Evolutionary conservation across 768 basidiomycete genomes (phyloP), one percentile per base, ranked within the genome.

Genomic region (Tremella yokohamensis): DNA sequence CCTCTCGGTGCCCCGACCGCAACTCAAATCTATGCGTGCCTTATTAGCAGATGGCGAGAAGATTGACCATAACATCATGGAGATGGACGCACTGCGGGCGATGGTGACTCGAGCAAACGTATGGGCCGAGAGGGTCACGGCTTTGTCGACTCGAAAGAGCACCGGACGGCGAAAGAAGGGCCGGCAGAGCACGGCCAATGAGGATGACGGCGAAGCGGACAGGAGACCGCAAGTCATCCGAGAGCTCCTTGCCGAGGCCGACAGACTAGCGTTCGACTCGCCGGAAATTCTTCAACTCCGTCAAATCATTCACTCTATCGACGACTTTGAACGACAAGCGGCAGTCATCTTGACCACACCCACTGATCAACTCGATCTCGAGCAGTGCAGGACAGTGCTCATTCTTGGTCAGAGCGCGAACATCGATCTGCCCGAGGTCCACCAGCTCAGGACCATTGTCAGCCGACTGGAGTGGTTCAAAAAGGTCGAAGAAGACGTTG

Each of bases 31-130:
- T 37, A 83, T 97, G 58, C 85, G 87, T 40, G 85, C 88, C 8
- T 78, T 92, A n/a, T 81, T 91, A 22, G 83, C 87, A 0, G 93
- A 96, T 74, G 93, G 88, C 13, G 90, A 96, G 64, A 87, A 87
- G 54, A 89, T 93, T 75, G 86, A 83, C 56, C 84, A 84, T 70
- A 80, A 82, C 29, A 82, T 93, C 13, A 81, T 84, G 1, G 89
- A 93, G 75, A 80, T 92, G 55, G 76, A 79, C 25, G 78, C 83
- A 48, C 82, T 97, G 38, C 83, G 86, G 45, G 88, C 84, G 76
- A 89, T 89, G 69, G 89, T 97, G 52, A 82, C 75, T 44, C 82
- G 84, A 61, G 91, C 88, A 18, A 89, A 85, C 62, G 87, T 87
- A 68, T 93, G 91, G 91, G 80, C 91, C n/a, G 89, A 90, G 58